Percentiles rank a stretch among this genome's conserved stretches.
Evolutionary conservation across 2,329 filamentous ascomycete genomes (phyloP).

Genomic region (Myriosclerotinia scirpicola): DNA sequence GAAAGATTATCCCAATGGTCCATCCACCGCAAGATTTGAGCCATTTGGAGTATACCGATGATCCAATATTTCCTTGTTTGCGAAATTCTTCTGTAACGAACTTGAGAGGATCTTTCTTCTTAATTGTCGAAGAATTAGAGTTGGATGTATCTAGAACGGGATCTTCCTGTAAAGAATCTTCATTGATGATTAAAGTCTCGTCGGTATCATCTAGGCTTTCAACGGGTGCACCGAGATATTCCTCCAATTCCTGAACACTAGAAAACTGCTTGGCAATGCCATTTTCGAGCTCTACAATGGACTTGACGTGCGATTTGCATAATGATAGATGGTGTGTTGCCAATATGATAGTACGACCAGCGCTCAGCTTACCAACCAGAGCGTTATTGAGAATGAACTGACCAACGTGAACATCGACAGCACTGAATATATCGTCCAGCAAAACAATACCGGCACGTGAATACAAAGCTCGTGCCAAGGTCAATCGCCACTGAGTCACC

Average conservation of each 20-base stretch:
- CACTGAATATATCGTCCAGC: constrained; percentile 79
- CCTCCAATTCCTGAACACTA: constrained; percentile 20
- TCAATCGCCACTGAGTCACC: constrained; percentile 60
- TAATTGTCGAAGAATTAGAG: neutral
- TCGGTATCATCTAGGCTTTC: constrained; percentile 15
- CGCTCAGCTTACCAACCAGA: constrained; percentile 65
- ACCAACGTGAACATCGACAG: constrained; percentile 79
- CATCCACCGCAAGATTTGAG: constrained; percentile 23
- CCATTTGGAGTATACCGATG: constrained; percentile 17
- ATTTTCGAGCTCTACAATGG: constrained; percentile 59
- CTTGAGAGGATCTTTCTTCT: constrained; percentile 15
- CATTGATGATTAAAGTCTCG: neutral
- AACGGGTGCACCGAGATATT: constrained; percentile 20
- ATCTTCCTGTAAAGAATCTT: neutral
- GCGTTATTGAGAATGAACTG: constrained; percentile 75
- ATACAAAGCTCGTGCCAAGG: constrained; percentile 75
- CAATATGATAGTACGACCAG: constrained; percentile 69
- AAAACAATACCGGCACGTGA: constrained; percentile 72
- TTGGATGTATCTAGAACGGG: neutral
- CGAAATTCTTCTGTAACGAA: constrained; percentile 23
- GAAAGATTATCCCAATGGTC: constrained; percentile 9
- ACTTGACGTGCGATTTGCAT: constrained; percentile 67
- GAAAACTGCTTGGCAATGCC: constrained; percentile 21
- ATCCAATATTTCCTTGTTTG: constrained; percentile 22
- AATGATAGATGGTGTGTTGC: constrained; percentile 77